Evolutionary conservation across 129 eudicot genomes (phyloP).

Genomic region (Dittrichia graveolens): DNA sequence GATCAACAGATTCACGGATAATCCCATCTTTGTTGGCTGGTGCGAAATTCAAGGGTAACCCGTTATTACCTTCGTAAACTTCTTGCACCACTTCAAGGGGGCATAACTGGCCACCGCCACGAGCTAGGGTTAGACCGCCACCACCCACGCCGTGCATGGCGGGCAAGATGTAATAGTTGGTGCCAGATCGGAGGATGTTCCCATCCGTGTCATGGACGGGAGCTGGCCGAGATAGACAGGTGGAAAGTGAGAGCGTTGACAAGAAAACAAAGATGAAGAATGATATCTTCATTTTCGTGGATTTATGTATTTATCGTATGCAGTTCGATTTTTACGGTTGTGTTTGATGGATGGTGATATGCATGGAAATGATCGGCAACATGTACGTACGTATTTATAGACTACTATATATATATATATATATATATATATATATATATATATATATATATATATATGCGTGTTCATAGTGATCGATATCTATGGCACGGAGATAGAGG

Average conservation of each 20-base stretch:
- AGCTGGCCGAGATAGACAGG: conserved; percentile 24
- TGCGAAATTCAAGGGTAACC: conserved; percentile 35
- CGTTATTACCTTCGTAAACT: conserved; percentile 20
- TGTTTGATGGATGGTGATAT: conserved; percentile 16
- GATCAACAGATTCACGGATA: conserved; percentile 46
- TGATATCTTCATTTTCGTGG: conserved; percentile 10
- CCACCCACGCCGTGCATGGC: conserved; percentile 44
- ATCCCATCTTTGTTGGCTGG: conserved; percentile 46
- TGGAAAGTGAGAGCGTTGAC: conserved; percentile 23
- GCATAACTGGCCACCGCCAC: conserved; percentile 19
- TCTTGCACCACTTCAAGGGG: conserved; percentile 43
- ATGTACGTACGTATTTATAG: conserved; percentile 12
- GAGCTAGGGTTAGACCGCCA: conserved; percentile 49
- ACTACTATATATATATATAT: too few relatives aligned
- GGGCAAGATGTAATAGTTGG: conserved; percentile 57
- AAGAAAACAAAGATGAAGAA: conserved; percentile 29
- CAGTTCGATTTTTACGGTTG: not conserved
- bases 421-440: too few relatives aligned
- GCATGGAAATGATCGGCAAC: not conserved
- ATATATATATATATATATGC: too few relatives aligned
- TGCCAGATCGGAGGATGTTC: conserved; percentile 34
- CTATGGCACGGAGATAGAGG: not conserved
- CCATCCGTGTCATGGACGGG: conserved; percentile 52
- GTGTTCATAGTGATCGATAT: too few relatives aligned
- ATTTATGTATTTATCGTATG: not conserved